These are phyloP conservation scores for Nicotiana paniculata DNA, from an alignment of 257 asterid species.

Conservation along the genomic window DNA sequence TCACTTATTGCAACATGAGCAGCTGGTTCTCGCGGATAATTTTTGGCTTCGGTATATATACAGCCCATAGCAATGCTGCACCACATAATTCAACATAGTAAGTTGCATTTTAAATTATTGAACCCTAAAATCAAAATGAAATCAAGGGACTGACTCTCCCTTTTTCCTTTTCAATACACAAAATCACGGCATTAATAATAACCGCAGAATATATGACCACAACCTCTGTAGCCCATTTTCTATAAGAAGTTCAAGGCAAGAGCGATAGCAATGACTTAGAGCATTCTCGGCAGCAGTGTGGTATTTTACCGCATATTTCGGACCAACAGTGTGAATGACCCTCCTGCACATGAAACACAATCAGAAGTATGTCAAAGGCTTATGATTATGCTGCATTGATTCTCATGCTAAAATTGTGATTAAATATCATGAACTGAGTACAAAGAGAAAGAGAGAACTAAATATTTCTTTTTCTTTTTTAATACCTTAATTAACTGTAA, in stretches of 20 bases:
- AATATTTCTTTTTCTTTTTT: not conserved
- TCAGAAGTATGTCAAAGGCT: not conserved
- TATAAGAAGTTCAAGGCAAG: slow-evolving; percentile 39
- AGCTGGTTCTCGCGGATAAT: slow-evolving; percentile 98
- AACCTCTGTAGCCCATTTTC: slow-evolving; percentile 65
- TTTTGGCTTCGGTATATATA: slow-evolving; percentile 88
- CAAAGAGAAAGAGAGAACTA: not conserved
- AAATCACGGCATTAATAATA: slow-evolving; percentile 5
- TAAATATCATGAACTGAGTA: not conserved
- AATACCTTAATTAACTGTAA: not conserved
- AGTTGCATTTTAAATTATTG: slow-evolving; percentile 1
- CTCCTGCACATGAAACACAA: slow-evolving; percentile 53
- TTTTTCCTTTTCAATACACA: not conserved
- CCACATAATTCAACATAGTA: slow-evolving; percentile 12
- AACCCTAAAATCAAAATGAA: slow-evolving; percentile 1
- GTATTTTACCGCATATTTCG: slow-evolving; percentile 92
- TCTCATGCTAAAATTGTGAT: not conserved
- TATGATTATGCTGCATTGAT: not conserved
- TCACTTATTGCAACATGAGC: slow-evolving; percentile 97
- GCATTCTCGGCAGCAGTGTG: slow-evolving; percentile 99
- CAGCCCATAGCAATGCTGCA: slow-evolving; percentile 97
- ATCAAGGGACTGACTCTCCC: slow-evolving; percentile 5
- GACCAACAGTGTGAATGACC: slow-evolving; percentile 97
- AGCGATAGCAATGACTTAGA: slow-evolving; percentile 90
- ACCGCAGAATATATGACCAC: slow-evolving; percentile 7